Evolutionary conservation across 83 land plant species (phyloP).

Genomic region (Thuja plicata): DNA sequence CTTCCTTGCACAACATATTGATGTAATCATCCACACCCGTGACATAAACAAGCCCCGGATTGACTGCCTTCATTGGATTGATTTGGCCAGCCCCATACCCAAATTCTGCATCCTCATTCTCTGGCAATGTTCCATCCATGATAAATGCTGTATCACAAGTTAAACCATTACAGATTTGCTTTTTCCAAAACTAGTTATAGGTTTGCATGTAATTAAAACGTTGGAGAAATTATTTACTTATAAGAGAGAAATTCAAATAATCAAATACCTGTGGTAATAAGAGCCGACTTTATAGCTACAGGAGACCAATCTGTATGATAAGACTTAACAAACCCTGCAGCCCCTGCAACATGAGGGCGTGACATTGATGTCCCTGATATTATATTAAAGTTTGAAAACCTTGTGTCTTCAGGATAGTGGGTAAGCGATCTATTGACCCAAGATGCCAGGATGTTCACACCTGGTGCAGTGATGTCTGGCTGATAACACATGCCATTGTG

Average conservation of each 20-base stretch:
- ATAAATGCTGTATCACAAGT: not conserved
- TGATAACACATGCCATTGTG: not conserved
- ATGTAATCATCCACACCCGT: slow-evolving; percentile 23
- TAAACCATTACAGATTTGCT: not conserved
- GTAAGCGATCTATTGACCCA: not conserved
- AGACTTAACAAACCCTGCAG: slow-evolving; percentile 23
- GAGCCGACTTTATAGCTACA: slow-evolving; percentile 14
- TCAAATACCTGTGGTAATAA: slow-evolving; percentile 16
- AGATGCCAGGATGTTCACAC: slow-evolving; percentile 9
- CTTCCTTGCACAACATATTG: slow-evolving; percentile 24
- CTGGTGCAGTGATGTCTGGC: slow-evolving; percentile 23
- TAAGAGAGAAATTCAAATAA: not conserved
- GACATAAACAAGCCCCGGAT: slow-evolving; percentile 33
- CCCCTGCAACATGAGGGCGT: slow-evolving; percentile 23
- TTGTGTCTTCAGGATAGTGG: not conserved
- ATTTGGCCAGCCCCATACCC: slow-evolving; percentile 30
- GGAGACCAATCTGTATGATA: slow-evolving; percentile 7
- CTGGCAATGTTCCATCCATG: not conserved
- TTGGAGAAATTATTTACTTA: too few species aligned
- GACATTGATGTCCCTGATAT: slow-evolving; percentile 32
- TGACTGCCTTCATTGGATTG: slow-evolving; percentile 18
- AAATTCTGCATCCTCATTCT: slow-evolving; percentile 13
- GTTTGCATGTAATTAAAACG: too few species aligned
- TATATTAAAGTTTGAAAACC: not conserved
- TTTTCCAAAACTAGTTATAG: not conserved